Percentiles rank a stretch among this genome's conserved stretches.
These are phyloP conservation scores for Hypoxylon trugodes DNA, from an alignment of 495 filamentous ascomycete species.

Conservation along the genomic window DNA sequence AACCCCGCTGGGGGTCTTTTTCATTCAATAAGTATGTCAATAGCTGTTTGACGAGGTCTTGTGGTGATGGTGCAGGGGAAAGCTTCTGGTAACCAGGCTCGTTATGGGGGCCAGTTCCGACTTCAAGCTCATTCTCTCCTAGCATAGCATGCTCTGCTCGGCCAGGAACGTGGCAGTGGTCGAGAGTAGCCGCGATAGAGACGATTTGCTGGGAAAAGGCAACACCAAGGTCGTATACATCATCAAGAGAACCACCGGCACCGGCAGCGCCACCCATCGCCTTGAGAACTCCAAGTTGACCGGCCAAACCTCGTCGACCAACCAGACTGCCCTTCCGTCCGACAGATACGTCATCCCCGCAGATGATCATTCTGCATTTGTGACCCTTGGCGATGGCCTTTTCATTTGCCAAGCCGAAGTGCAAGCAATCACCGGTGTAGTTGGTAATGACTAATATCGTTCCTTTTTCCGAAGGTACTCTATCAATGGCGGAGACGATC, in stretches of 20 bases:
- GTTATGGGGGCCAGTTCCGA: slow-evolving; percentile 71
- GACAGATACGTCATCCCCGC: slow-evolving; percentile 69
- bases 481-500: slow-evolving; percentile 64
- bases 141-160: slow-evolving; percentile 63
- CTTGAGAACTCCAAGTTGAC: slow-evolving; percentile 59
- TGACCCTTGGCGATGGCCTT: slow-evolving; percentile 65
- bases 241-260: slow-evolving; percentile 62
- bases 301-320: slow-evolving; percentile 66
- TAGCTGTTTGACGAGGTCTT: slow-evolving; percentile 63
- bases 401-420: slow-evolving; percentile 70
- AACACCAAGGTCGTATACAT: slow-evolving; percentile 63
- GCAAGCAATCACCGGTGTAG: slow-evolving; percentile 71
- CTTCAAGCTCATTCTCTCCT: slow-evolving; percentile 57
- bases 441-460: slow-evolving; percentile 71
- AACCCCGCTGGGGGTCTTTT: slow-evolving; percentile 63
- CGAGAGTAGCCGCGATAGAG: slow-evolving; percentile 66
- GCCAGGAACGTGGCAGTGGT: slow-evolving; percentile 71
- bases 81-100: slow-evolving; percentile 67
- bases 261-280: slow-evolving; percentile 56
- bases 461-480: slow-evolving; percentile 64
- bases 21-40: slow-evolving; percentile 64
- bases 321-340: slow-evolving; percentile 64
- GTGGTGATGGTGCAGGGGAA: slow-evolving; percentile 60
- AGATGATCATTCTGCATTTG: slow-evolving; percentile 63
- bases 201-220: slow-evolving; percentile 63